Percentiles rank a stretch among this genome's conserved stretches.
Evolutionary conservation across 768 basidiomycete genomes (phyloP).

Genomic region (Lactifluus hygrophoroides): DNA sequence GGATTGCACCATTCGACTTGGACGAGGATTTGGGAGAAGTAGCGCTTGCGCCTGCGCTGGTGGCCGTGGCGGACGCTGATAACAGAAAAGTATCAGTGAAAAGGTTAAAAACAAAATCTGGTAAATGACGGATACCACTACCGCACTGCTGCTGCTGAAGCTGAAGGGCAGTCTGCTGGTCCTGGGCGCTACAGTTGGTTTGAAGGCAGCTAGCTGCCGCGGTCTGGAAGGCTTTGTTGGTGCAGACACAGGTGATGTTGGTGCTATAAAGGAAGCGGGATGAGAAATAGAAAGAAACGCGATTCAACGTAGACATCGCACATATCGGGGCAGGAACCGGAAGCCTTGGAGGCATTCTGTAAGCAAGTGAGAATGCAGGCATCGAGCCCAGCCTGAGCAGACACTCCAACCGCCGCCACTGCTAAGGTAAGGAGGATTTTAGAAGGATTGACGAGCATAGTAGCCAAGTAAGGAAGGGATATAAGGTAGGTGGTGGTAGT

Average conservation of each 20-base stretch:
- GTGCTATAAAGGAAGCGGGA: slow-evolving; percentile 25
- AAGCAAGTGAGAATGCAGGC: background rate
- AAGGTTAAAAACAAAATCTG: background rate
- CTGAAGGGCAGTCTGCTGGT: slow-evolving; percentile 25
- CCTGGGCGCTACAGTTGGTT: slow-evolving; percentile 28
- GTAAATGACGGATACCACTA: slow-evolving; percentile 7
- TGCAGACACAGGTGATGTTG: slow-evolving; percentile 34
- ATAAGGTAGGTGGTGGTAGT: background rate
- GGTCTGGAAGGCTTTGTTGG: slow-evolving; percentile 31
- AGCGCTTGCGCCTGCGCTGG: background rate
- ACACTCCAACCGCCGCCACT: background rate
- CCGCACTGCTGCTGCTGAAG: slow-evolving; percentile 31
- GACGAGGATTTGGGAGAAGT: background rate
- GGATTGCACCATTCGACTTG: background rate
- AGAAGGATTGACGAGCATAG: background rate
- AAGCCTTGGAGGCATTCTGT: background rate
- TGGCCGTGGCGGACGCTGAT: background rate
- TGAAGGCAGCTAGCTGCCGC: slow-evolving; percentile 29
- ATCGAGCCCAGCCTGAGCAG: background rate
- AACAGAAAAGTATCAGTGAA: background rate
- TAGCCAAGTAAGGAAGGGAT: background rate
- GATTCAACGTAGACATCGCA: background rate
- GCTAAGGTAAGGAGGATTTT: background rate
- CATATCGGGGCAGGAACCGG: background rate
- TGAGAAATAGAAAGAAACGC: background rate